Base-by-base conservation (phyloP, 768 basidiomycete species). In the Amanita brunnescens region DNA sequence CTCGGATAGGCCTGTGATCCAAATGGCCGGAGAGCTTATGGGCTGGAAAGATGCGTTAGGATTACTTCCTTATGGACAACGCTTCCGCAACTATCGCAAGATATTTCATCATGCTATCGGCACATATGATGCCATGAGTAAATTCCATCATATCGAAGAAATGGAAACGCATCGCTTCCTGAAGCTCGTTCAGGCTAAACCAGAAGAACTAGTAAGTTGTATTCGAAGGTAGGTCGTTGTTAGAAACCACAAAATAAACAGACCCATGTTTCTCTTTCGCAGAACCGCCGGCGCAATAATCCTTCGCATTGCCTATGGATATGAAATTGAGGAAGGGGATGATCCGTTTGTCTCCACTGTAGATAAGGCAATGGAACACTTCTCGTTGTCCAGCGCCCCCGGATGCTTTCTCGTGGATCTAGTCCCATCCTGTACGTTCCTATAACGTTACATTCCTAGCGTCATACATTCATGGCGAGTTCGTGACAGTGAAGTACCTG, bases 1-100 rank as follows among this genome's bases (percentile, higher is more conserved):
- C 57, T 81, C 80, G 14, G 78, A 81, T 60, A 67, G 80, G 30
- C 78, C 80, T 0, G 52, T 66, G 14, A 58, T 70, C 43, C 64
- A 64, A 29, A 72, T 75, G 70, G 67, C 68, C 6, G 70, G 69
- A 12, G 70, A 72, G 32, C 64, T 78, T 14, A 73, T 67, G 2
- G 69, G 68, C 0, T 70, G 70, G 68, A 70, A 67, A 47, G 59
- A 67, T 49, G 62, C 65, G 1, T 62, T 72, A 12, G 69, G 61
- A 5, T 60, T 71, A 10, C 12, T 66, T 24, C 66, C 66, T 3
- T 72, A 72, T 49, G 70, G 69, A 14, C 63, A 67, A 8, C 68
- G 70, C 18, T 71, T 72, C 56, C 70, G 70, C 33, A 66, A 57
- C 45, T 68, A 65, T 52, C 72, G 74, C 42, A 70, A 64, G 49